These are phyloP conservation scores for Aspergillus egyptiacus DNA, from an alignment of 495 filamentous ascomycete genomes.

Conservation along the genomic window DNA sequence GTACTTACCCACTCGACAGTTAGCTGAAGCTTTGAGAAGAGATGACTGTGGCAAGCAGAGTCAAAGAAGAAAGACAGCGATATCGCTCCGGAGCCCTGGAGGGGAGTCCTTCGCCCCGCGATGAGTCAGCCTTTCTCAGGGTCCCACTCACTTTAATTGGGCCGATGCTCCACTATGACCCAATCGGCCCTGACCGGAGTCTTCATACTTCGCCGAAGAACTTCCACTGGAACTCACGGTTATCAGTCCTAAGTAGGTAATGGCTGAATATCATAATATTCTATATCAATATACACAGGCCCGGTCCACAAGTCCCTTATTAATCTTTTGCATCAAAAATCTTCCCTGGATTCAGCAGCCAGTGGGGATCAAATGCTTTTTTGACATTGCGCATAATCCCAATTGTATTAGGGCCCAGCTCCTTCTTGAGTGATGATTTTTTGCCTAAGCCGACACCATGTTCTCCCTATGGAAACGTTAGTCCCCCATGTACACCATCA, in stretches of 20 bases:
- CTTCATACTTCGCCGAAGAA: conserved; percentile 6
- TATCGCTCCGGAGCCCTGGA: conserved; percentile 30
- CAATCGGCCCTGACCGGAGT: no score
- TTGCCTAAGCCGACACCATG: conserved; percentile 88
- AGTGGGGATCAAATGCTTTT: conserved; percentile 74
- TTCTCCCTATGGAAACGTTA: conserved; percentile 53
- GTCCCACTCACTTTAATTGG: conserved; percentile 1
- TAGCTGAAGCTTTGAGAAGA: conserved; percentile 15
- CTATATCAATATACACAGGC: neutral
- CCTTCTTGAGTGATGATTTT: conserved; percentile 70
- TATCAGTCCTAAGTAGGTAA: no score
- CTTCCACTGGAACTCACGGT: no score
- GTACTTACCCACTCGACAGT: conserved; percentile 27
- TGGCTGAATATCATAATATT: neutral
- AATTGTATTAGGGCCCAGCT: conserved; percentile 77
- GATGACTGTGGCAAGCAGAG: conserved; percentile 23
- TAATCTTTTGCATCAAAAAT: conserved; percentile 57
- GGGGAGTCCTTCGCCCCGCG: conserved; percentile 28
- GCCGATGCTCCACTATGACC: neutral
- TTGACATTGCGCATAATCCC: conserved; percentile 84
- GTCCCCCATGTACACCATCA: neutral
- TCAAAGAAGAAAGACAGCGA: conserved; percentile 22
- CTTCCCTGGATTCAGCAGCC: conserved; percentile 91
- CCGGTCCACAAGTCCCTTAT: conserved; percentile 1
- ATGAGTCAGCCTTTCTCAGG: conserved; percentile 28